Evolutionary conservation across 345 rosid species (phyloP), one percentile per base, ranked within the genome.

Genomic region (Hevea brasiliensis): DNA sequence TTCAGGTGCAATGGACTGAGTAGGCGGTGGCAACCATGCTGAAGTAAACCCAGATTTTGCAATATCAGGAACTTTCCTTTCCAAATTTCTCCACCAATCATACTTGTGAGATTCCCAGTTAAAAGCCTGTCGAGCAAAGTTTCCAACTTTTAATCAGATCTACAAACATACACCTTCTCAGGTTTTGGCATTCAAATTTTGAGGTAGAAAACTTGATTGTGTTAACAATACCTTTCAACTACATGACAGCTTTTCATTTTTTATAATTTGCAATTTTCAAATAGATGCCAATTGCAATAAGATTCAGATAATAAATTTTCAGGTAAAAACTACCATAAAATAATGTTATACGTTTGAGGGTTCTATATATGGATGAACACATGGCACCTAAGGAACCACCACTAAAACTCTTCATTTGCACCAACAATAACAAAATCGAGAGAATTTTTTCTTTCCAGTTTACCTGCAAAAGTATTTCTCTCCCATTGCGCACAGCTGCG

Each of bases 81-180:
- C 97, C 72, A 94, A 81, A 83, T 87, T 92, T 80, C 77, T 86
- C 97, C 96, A 94, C 97, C 98, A 94, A 62, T 90, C 87, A 77
- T 87, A 53, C 80, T 94, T 94, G 48, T 89, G 89, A 79, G 98
- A 92, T 72, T 94, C 98, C 98, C 98, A 94, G 72, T 94, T 89
- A 78, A 89, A 92, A 59, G 89, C 93, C 98, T 92, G 87, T 79
- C 21, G 59, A 60, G 56, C 42, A 77, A 72, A 77, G 47, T 63
- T 72, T 54, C 67, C 37, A 32, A 32, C 37, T 32, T 32, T 2
- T 32, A 62, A 55, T 61, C 71, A 56, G 17, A 15, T 70, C 66
- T 73, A 70, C 17, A 27, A 51, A 73, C 65, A 72, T 41, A 61
- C 24, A 54, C 32, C 29, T 3, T 20, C 20, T 11, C 67, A 50